Conservation (phyloP, 2,329 filamentous ascomycete genomes). For the Pseudogymnoascus sp. region DNA sequence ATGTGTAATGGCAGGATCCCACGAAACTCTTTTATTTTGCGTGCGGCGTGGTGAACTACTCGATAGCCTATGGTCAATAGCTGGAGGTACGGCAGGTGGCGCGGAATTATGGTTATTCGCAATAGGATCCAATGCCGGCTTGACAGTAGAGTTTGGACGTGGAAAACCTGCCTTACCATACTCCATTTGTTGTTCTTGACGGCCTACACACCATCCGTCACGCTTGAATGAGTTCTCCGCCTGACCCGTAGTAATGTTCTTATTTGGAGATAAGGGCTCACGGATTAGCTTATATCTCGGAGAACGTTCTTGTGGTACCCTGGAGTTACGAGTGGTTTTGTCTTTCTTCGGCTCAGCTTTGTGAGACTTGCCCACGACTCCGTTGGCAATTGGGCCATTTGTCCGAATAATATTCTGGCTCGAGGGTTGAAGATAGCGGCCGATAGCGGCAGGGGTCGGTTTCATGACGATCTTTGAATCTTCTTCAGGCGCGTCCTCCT, state of each 20-base stretch:
- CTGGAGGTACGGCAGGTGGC: background rate
- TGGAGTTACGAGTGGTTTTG: background rate
- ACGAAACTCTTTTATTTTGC: slow-evolving; percentile 2
- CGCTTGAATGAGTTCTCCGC: background rate
- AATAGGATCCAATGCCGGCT: background rate
- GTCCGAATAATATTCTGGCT: slow-evolving; percentile 1
- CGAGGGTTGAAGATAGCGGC: slow-evolving; percentile 1
- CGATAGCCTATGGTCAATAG: background rate
- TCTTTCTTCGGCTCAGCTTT: background rate
- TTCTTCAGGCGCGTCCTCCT: background rate
- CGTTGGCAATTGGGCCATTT: background rate
- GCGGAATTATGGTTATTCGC: background rate
- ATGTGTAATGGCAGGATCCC: background rate
- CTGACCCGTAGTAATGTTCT: background rate
- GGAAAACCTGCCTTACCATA: background rate
- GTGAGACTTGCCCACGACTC: background rate
- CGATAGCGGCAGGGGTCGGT: background rate
- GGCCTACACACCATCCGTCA: background rate
- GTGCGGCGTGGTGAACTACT: background rate
- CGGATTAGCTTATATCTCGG: background rate
- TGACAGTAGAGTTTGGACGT: background rate
- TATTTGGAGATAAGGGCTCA: slow-evolving; percentile 1
- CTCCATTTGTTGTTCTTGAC: background rate
- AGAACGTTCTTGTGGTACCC: background rate
- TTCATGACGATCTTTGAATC: background rate